A percentile compares a stretch with the other conserved stretches of the same genome.
phyloP scores from a whole-genome alignment of 495 filamentous ascomycete genomes.

The Penicillium egyptiacum region DNA sequence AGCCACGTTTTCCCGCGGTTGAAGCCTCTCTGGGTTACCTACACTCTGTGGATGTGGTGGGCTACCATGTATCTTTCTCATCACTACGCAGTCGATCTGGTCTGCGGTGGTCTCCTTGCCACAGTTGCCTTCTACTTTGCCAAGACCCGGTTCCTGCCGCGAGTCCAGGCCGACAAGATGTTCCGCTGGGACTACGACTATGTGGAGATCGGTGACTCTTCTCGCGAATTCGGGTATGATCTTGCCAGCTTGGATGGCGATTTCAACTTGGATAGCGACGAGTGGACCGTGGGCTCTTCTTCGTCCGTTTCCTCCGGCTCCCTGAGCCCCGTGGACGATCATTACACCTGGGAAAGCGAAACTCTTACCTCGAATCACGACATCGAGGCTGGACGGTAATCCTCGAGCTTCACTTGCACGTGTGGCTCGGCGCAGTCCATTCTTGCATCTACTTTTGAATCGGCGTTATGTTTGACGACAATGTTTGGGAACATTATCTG shows the following conservation, averaged over 20 bases:
- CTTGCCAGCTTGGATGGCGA: conserved; percentile 55
- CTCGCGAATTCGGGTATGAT: conserved; percentile 56
- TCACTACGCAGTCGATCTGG: conserved; percentile 91
- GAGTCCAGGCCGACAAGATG: conserved; percentile 75
- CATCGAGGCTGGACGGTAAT: conserved; percentile 48
- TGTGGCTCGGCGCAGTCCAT: conserved; percentile 26
- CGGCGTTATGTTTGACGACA: conserved; percentile 47
- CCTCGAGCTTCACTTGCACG: conserved; percentile 26
- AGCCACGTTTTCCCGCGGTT: conserved; percentile 81
- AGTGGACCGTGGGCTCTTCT: conserved; percentile 73
- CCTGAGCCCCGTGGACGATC: conserved; percentile 61
- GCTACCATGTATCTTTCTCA: conserved; percentile 97
- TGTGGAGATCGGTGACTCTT: conserved; percentile 70
- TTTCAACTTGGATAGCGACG: conserved; percentile 62
- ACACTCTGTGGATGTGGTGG: conserved; percentile 94
- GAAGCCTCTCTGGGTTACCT: conserved; percentile 71
- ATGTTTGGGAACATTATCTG: conserved; percentile 42
- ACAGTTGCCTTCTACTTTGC: conserved; percentile 78
- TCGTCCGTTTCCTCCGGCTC: conserved; percentile 66
- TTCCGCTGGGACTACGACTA: conserved; percentile 97
- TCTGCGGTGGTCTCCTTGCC: conserved; percentile 79
- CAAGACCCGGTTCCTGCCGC: conserved; percentile 75
- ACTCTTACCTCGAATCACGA: conserved; percentile 57
- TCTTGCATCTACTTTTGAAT: conserved; percentile 35
- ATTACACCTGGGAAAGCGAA: conserved; percentile 62